Percentiles rank a stretch among this genome's conserved stretches.
These are phyloP conservation scores for Penicillium paradoxum DNA, from an alignment of 495 filamentous ascomycete species.

Conservation along the genomic window DNA sequence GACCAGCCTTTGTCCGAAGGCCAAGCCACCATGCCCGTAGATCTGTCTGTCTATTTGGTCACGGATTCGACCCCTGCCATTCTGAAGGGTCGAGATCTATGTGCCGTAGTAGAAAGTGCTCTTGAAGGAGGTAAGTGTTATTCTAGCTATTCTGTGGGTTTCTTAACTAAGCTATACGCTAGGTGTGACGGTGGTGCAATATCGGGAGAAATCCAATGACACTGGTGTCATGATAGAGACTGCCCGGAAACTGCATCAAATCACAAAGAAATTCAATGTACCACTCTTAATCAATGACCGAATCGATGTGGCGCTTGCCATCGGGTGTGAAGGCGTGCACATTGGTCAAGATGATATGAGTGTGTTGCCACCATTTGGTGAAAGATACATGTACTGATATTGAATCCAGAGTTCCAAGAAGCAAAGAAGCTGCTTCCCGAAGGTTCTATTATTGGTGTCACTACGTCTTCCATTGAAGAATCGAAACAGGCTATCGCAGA, in stretches of 20 bases:
- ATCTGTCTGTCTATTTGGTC: conserved; percentile 78
- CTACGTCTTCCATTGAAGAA: conserved; percentile 62
- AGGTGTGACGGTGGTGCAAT: conserved; percentile 84
- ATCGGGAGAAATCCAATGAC: conserved; percentile 80
- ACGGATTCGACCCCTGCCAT: conserved; percentile 84
- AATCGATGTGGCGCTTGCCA: conserved; percentile 83
- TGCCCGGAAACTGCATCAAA: conserved; percentile 61
- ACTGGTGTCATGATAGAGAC: conserved; percentile 67
- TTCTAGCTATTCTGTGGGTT: neutral
- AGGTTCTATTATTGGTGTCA: conserved; percentile 67
- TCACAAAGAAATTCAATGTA: conserved; percentile 62
- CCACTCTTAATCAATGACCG: conserved; percentile 94
- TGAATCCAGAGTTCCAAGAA: conserved; percentile 34
- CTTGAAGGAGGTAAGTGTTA: conserved; percentile 58
- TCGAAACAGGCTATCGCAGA: conserved; percentile 58
- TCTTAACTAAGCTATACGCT: conserved; percentile 10
- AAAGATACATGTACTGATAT: neutral
- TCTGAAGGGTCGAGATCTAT: conserved; percentile 64
- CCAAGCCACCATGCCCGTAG: conserved; percentile 31
- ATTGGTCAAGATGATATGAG: conserved; percentile 93
- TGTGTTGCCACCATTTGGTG: conserved; percentile 29
- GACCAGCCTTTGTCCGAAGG: neutral
- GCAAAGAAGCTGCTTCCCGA: conserved; percentile 71
- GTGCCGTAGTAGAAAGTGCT: conserved; percentile 69
- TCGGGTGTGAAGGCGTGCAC: conserved; percentile 86